A percentile compares a stretch with the other conserved stretches of the same genome.
These are phyloP conservation scores for Leishmania arabica DNA, from an alignment of 208 protist genomes.

Conservation along the genomic window DNA sequence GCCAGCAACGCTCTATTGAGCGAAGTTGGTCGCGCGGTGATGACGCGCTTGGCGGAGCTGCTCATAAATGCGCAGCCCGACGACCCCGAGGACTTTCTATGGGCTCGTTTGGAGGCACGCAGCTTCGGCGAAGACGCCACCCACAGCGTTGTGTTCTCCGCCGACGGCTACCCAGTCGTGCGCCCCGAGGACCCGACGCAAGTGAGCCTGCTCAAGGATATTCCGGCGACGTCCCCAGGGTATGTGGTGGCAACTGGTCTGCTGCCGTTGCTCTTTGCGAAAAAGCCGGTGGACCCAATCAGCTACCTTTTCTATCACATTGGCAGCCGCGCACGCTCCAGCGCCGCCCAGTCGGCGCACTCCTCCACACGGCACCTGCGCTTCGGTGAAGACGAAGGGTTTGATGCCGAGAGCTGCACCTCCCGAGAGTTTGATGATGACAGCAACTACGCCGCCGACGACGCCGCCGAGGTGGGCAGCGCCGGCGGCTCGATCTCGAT, in stretches of 20 bases:
- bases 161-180: constrained; percentile 29
- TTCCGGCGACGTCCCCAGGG: constrained; percentile 42
- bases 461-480: constrained; percentile 25
- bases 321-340: constrained; percentile 36
- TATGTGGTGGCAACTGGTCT: constrained; percentile 48
- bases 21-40: constrained; percentile 23
- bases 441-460: constrained; percentile 27
- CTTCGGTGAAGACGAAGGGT: constrained; percentile 17
- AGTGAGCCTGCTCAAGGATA: constrained; percentile 47
- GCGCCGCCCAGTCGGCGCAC: constrained; percentile 38
- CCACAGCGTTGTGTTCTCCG: constrained; percentile 23
- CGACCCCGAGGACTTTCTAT: constrained; percentile 67
- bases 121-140: constrained; percentile 47
- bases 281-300: constrained; percentile 64
- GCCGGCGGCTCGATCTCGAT: constrained; percentile 16
- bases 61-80: constrained; percentile 54
- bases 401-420: constrained; percentile 44
- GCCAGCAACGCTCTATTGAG: constrained; percentile 38
- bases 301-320: constrained; percentile 73
- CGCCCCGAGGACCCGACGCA: constrained; percentile 50
- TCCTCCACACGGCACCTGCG: constrained; percentile 36
- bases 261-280: constrained; percentile 56
- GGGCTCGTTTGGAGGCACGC: constrained; percentile 48
- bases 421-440: constrained; percentile 46
- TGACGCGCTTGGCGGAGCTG: constrained; percentile 38